Percentiles rank a stretch among this genome's conserved stretches.
phyloP scores from a whole-genome alignment of 2,329 filamentous ascomycete species.

The Coleophoma cylindrospora region DNA sequence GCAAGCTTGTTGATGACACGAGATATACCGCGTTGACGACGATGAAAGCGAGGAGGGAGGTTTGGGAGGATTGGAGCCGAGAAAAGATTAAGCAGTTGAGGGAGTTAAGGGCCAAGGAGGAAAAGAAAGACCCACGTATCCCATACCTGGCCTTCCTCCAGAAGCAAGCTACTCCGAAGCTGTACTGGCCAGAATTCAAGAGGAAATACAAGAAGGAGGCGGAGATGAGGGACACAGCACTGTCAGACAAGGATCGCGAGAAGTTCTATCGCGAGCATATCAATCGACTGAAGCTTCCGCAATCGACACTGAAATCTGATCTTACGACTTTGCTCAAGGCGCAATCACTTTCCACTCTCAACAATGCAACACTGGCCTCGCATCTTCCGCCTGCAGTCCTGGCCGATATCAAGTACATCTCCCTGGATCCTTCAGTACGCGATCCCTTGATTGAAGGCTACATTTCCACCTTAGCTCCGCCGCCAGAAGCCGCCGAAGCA shows the following conservation, averaged over 20 bases:
- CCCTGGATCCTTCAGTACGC: constrained; percentile 53
- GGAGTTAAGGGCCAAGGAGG: constrained; percentile 67
- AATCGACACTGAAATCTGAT: constrained; percentile 63
- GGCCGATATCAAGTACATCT: constrained; percentile 65
- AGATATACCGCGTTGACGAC: constrained; percentile 81
- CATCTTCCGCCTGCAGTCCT: constrained; percentile 58
- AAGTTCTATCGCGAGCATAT: constrained; percentile 75
- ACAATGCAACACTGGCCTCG: constrained; percentile 50
- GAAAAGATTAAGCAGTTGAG: constrained; percentile 70
- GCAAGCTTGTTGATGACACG: constrained; percentile 75
- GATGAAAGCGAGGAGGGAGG: constrained; percentile 76
- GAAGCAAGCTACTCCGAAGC: constrained; percentile 76
- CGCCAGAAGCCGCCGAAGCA: constrained; percentile 41
- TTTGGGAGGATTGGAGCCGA: constrained; percentile 78
- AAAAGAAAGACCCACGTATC: constrained; percentile 78
- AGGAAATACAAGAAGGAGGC: constrained; percentile 81
- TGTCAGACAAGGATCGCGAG: constrained; percentile 73
- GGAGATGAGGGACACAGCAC: constrained; percentile 69
- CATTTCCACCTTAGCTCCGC: constrained; percentile 56
- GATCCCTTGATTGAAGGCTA: constrained; percentile 63
- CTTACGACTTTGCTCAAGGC: constrained; percentile 60
- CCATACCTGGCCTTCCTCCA: constrained; percentile 79
- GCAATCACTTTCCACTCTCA: constrained; percentile 52
- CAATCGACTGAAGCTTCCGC: constrained; percentile 59
- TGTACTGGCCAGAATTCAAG: constrained; percentile 97